Evolutionary conservation across 1,139 yeast genomes (phyloP).

Genomic region (Geotrichum bryndzae): DNA sequence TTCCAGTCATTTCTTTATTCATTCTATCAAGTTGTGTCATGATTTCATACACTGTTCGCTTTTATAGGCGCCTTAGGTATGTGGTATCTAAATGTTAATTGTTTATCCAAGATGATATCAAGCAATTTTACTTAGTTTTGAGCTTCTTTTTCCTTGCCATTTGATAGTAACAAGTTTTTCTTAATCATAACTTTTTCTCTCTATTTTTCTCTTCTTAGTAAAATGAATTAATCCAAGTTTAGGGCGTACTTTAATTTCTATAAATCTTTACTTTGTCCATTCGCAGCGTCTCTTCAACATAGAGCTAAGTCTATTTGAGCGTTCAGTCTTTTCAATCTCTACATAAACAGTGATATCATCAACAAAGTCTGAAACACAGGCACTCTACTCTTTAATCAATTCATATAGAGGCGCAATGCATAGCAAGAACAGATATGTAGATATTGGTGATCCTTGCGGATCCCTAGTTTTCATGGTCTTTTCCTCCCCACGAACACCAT

Average conservation of each 20-base stretch:
- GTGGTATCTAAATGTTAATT: no score
- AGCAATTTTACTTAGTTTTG: no score
- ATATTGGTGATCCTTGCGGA: conserved; percentile 23
- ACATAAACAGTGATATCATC: conserved; percentile 21
- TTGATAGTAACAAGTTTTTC: neutral
- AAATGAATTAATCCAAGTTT: conserved; percentile 4
- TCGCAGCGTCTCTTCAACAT: conserved; percentile 6
- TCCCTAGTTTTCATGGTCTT: neutral
- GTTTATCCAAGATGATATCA: no score
- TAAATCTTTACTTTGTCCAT: conserved; percentile 10
- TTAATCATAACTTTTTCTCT: neutral
- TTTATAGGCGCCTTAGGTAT: no score
- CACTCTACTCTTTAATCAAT: conserved; percentile 10
- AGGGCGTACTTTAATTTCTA: conserved; percentile 14
- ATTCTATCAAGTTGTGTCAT: no score
- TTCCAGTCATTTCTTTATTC: no score
- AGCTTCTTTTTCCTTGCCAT: neutral
- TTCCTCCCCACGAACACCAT: neutral
- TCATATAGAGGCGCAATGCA: conserved; percentile 19
- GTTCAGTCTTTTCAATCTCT: neutral
- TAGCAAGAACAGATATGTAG: conserved; percentile 20
- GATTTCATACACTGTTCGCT: no score
- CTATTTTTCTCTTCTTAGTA: neutral
- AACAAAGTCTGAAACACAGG: conserved; percentile 17
- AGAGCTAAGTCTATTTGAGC: neutral